These are phyloP conservation scores for Colletotrichum nymphaeae DNA, from an alignment of 2,329 filamentous ascomycete genomes.

Conservation along the genomic window DNA sequence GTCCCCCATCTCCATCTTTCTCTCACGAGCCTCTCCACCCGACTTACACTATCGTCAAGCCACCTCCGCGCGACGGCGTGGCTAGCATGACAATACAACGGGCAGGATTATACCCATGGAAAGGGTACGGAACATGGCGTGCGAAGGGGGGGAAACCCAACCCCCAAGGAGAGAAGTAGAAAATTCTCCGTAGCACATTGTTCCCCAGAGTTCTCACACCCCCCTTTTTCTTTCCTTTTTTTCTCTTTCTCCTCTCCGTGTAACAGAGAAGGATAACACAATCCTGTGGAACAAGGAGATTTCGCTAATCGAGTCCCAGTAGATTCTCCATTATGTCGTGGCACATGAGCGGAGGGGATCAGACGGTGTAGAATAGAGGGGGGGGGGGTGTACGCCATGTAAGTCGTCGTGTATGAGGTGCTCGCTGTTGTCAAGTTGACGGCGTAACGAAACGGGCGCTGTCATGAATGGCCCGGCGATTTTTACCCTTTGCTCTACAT, in stretches of 20 bases:
- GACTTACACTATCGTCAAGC: neutral
- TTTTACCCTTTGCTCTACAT: neutral
- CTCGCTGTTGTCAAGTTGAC: neutral
- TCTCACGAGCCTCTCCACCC: neutral
- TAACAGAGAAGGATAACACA: conserved; percentile 1
- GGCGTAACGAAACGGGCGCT: no score
- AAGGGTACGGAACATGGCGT: neutral
- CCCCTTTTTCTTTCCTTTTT: no score
- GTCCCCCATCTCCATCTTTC: neutral
- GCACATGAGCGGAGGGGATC: neutral
- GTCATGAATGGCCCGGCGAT: neutral
- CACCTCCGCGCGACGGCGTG: neutral
- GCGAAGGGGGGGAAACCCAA: neutral
- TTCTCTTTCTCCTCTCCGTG: neutral
- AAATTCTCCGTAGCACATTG: conserved; percentile 24
- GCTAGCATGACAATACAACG: neutral
- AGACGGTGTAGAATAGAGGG: neutral
- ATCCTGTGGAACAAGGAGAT: neutral
- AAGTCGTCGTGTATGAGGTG: neutral
- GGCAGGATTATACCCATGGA: neutral
- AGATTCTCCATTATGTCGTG: conserved; percentile 22
- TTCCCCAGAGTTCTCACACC: no score
- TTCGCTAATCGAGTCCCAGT: conserved; percentile 33
- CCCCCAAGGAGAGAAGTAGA: neutral
- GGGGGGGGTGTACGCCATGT: neutral